These are phyloP conservation scores for Melanogaster broomeanus DNA, from an alignment of 768 basidiomycete genomes.

Conservation along the genomic window DNA sequence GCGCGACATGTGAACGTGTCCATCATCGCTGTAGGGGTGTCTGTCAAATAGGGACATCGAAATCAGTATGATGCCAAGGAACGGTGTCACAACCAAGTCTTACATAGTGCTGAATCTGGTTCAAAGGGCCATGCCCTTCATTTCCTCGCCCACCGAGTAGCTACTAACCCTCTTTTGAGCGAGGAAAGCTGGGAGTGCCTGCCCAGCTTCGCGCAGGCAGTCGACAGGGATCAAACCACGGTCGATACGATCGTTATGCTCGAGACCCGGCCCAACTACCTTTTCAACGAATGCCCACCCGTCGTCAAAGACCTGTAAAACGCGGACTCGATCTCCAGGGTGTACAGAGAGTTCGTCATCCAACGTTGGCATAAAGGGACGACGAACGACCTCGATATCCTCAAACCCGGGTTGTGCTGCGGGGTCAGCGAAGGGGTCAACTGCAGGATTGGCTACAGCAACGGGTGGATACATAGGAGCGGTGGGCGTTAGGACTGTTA, in stretches of 20 bases:
- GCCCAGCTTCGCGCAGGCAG: slow-evolving; percentile 54
- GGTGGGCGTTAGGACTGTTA: slow-evolving; percentile 8
- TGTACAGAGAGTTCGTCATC: slow-evolving; percentile 60
- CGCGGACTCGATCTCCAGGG: slow-evolving; percentile 51
- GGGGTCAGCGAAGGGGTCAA: slow-evolving; percentile 39
- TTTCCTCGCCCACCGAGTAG: slow-evolving; percentile 16
- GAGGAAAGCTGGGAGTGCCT: slow-evolving; percentile 50
- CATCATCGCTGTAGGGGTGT: background rate
- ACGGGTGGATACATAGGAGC: background rate
- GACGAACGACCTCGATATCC: slow-evolving; percentile 48
- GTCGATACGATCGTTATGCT: slow-evolving; percentile 17
- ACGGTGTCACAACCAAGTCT: background rate
- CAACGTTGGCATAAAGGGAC: slow-evolving; percentile 57
- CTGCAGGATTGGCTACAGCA: slow-evolving; percentile 12
- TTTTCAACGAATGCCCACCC: slow-evolving; percentile 71
- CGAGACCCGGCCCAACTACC: slow-evolving; percentile 11
- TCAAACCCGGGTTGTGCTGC: slow-evolving; percentile 31
- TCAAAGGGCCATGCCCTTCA: background rate
- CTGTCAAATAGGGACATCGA: background rate
- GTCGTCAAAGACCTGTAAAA: slow-evolving; percentile 62
- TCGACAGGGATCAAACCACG: slow-evolving; percentile 70
- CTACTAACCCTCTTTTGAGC: slow-evolving; percentile 50
- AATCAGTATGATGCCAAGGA: background rate
- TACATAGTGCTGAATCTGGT: background rate
- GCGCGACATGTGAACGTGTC: background rate